These are phyloP conservation scores for Colletotrichum tanaceti DNA, from an alignment of 2,329 filamentous ascomycete genomes.

Conservation along the genomic window DNA sequence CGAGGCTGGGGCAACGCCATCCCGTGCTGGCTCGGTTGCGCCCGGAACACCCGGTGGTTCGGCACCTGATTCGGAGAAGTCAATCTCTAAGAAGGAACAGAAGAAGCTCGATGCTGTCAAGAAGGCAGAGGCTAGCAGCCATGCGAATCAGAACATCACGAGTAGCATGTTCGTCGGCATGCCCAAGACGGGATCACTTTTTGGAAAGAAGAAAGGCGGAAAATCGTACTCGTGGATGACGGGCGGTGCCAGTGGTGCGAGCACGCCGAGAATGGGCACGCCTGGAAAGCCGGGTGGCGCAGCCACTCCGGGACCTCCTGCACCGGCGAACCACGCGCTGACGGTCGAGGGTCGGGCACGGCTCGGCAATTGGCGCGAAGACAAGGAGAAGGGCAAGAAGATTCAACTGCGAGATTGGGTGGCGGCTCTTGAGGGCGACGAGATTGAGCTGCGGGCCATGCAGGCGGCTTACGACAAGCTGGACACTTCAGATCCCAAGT, in stretches of 20 bases:
- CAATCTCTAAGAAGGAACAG: conserved; percentile 86
- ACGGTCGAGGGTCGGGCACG: conserved; percentile 71
- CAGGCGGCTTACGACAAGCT: conserved; percentile 67
- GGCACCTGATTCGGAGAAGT: conserved; percentile 74
- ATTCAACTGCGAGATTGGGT: conserved; percentile 90
- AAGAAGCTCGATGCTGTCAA: conserved; percentile 82
- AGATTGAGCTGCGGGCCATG: conserved; percentile 72
- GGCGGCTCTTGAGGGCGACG: conserved; percentile 81
- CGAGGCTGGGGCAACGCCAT: conserved; percentile 60
- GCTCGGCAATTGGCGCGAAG: conserved; percentile 82
- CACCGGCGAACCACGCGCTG: conserved; percentile 54
- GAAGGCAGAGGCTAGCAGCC: conserved; percentile 80
- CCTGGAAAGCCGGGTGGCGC: conserved; percentile 50
- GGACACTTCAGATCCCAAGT: conserved; percentile 61
- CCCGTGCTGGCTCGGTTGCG: conserved; percentile 67
- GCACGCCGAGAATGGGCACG: conserved; percentile 60
- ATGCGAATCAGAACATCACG: conserved; percentile 85
- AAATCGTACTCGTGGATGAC: conserved; percentile 85
- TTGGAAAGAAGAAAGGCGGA: conserved; percentile 69
- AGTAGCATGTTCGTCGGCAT: conserved; percentile 78
- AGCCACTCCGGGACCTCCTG: conserved; percentile 48
- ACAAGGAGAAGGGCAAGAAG: conserved; percentile 78
- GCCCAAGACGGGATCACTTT: conserved; percentile 68
- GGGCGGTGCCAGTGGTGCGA: conserved; percentile 63
- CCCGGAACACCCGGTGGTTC: conserved; percentile 71